phyloP scores from a whole-genome alignment of 305 asterid species.

The Petunia hybrid region DNA sequence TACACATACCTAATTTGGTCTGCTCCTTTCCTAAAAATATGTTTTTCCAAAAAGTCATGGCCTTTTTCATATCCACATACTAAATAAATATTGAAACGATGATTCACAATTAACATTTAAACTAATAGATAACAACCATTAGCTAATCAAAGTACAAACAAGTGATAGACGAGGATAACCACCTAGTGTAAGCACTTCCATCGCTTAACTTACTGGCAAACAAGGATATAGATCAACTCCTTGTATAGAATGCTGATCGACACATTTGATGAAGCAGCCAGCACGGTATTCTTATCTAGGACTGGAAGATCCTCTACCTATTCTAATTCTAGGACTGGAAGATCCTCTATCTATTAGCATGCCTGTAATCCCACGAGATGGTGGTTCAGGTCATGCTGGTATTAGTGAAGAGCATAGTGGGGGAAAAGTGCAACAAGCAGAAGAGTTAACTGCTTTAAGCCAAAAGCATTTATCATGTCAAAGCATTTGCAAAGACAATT shows the following conservation, averaged over 20 bases:
- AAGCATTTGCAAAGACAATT: conserved; percentile 7
- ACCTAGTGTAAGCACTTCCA: too few relatives aligned
- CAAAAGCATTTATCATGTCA: conserved; percentile 2
- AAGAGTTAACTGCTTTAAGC: not conserved
- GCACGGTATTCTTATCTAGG: not conserved
- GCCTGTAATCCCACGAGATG: not conserved
- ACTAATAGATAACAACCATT: too few relatives aligned
- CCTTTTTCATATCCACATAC: too few relatives aligned
- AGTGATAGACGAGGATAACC: not conserved
- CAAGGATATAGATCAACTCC: not conserved
- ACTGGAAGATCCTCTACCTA: not conserved
- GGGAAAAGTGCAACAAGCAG: not conserved
- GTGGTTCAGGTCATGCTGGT: not conserved
- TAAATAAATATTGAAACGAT: not conserved
- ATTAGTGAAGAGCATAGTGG: conserved; percentile 20
- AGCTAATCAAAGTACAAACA: not conserved
- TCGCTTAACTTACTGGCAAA: not conserved
- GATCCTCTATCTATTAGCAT: not conserved
- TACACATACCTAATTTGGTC: not conserved
- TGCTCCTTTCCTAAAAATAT: not conserved
- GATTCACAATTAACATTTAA: not conserved
- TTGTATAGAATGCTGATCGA: not conserved
- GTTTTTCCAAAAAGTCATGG: not conserved
- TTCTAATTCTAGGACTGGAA: not conserved
- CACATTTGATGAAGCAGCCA: not conserved